phyloP scores from a whole-genome alignment of 163 green algal genomes.

The Coccomyxa subellipsoidea region DNA sequence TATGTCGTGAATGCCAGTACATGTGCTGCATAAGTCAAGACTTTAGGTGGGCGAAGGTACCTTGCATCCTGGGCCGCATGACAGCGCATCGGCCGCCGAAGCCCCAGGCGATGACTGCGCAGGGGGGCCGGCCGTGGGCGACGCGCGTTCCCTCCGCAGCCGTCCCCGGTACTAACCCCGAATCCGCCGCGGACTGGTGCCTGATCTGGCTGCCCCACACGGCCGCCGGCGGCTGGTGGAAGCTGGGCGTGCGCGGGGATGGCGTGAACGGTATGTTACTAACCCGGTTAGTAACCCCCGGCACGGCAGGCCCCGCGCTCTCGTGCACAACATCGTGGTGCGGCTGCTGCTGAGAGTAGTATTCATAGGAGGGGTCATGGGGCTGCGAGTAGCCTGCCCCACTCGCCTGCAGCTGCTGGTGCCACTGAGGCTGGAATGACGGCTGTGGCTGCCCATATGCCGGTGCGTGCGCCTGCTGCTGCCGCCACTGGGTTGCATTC shows the following conservation, averaged over 20 bases:
- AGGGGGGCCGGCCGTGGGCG: slow-evolving; percentile 2
- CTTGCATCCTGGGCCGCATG: not conserved
- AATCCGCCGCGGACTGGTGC: not conserved
- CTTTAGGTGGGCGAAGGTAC: no score
- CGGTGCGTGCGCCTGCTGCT: not conserved
- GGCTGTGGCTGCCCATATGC: not conserved
- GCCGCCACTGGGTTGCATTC: not conserved
- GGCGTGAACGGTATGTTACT: not conserved
- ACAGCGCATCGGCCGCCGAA: slow-evolving; percentile 12
- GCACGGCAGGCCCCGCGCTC: not conserved
- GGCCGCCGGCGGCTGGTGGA: not conserved
- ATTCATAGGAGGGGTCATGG: not conserved
- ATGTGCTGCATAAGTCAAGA: no score
- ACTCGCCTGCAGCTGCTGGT: not conserved
- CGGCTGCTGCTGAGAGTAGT: not conserved
- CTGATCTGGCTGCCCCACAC: not conserved
- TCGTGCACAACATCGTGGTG: not conserved
- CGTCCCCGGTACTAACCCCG: not conserved
- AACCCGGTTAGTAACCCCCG: not conserved
- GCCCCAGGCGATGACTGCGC: slow-evolving; percentile 3
- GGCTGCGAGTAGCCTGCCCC: not conserved
- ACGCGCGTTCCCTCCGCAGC: not conserved
- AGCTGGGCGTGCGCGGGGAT: not conserved
- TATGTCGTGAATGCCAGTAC: no score
- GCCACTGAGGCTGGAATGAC: not conserved